Percentiles rank a stretch among this genome's conserved stretches.
These are phyloP conservation scores for Solanum aculeatissimum DNA, from an alignment of 305 asterid species.

Conservation along the genomic window DNA sequence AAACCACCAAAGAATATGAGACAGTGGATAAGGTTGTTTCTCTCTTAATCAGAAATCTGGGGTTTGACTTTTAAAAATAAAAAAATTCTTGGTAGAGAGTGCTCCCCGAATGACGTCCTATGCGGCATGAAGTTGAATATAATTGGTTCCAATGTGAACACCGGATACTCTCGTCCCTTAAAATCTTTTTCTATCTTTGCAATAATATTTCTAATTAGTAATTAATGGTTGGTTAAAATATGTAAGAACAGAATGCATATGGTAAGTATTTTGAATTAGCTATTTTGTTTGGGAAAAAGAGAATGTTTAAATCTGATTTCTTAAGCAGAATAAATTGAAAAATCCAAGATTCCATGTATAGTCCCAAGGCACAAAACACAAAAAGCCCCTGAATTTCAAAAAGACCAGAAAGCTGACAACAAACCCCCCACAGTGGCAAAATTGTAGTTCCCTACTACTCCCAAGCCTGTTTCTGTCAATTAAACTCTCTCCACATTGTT, in stretches of 20 bases:
- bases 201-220: neutral
- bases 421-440: constrained; percentile 38
- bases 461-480: constrained; percentile 31
- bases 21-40: no score
- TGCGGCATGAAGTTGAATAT: no score
- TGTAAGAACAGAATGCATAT: neutral
- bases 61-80: no score
- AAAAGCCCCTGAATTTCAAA: constrained; percentile 19
- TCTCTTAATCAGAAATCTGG: no score
- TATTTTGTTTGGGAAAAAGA: neutral
- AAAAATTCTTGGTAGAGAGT: no score
- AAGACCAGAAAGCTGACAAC: constrained; percentile 16
- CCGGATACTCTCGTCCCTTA: neutral
- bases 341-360: constrained; percentile 50
- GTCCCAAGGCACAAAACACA: constrained; percentile 33
- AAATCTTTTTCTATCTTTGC: neutral
- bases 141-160: no score
- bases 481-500: constrained; percentile 25
- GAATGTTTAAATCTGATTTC: neutral
- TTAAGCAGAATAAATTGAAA: neutral
- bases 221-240: neutral
- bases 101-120: no score
- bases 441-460: constrained; percentile 25
- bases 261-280: neutral
- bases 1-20: no score